Evolutionary conservation across 1,284 basidiomycete species (phyloP), one percentile per base, ranked within the genome.

Genomic region (Blastosporella zonata): DNA sequence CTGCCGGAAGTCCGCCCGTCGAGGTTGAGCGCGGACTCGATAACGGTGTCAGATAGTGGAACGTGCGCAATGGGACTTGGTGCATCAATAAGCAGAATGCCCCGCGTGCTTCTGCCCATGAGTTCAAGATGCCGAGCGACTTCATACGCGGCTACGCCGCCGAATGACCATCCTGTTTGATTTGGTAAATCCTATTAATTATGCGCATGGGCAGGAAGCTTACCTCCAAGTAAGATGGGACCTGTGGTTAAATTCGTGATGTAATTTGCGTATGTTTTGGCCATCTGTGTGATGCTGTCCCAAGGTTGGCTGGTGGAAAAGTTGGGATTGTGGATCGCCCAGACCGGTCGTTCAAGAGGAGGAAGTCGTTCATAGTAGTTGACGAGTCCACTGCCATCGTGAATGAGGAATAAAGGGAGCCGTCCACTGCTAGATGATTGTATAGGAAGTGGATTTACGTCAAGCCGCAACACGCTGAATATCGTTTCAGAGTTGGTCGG

Each of bases 91-190:
- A 87, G 67, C 3, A 87, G 56, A 35, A 89, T 67, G 0, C 84
- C 85, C 47, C 68, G 66, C 13, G 84, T 77, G 1, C 53, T 50
- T 9, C 74, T 55, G 1, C 77, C 79, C 6, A 55, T 63, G 8
- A 56, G 56, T 13, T 61, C 55, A n/a, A 87, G 71, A 31, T 77
- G 73, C 1, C 71, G 72, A n/a, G 81, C 77, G 4, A 78, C 66
- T 57, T 87, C 84, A 56, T 79, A 86, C 0, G 86, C 82, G 0
- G 80, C 76, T 8, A 87, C 76, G 2, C 86, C 86, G 13, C 86
- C 86, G 58, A 88, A 86, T 3, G 86, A 89, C 85, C 87, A 88
- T 0, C 86, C 85, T 84, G 50, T 6, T 10, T n/a, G n/a, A 38
- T 9, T 17, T 18, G 18, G 10, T 6, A 10, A 33, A 18, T 43